phyloP scores from a whole-genome alignment of 495 filamentous ascomycete genomes.

The Chaetomidium leptoderma region DNA sequence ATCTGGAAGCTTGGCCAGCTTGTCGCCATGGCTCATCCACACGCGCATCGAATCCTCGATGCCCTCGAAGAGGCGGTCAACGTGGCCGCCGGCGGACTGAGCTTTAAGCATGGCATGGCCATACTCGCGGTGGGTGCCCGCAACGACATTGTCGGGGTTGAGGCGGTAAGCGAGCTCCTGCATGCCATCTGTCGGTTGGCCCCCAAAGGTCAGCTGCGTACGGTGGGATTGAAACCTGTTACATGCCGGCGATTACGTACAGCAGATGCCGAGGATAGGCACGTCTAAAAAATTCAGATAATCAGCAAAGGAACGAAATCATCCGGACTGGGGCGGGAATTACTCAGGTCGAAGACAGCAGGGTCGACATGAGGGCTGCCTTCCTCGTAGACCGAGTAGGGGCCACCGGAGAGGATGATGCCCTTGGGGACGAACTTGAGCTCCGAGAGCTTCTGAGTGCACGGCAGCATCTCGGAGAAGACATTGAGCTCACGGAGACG shows the following conservation, averaged over 20 bases:
- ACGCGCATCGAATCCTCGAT: slow-evolving; percentile 59
- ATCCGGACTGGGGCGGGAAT: slow-evolving; percentile 47
- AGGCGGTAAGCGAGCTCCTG: slow-evolving; percentile 76
- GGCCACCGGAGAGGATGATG: slow-evolving; percentile 70
- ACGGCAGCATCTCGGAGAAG: slow-evolving; percentile 89
- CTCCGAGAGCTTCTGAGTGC: slow-evolving; percentile 78
- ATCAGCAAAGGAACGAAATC: slow-evolving; percentile 1
- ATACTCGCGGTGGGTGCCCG: slow-evolving; percentile 57
- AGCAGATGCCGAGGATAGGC: slow-evolving; percentile 61
- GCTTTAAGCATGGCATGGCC: slow-evolving; percentile 28
- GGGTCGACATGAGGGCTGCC: slow-evolving; percentile 57
- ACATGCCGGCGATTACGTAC: slow-evolving; percentile 36
- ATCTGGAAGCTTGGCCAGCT: slow-evolving; percentile 66
- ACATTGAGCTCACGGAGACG: slow-evolving; percentile 56
- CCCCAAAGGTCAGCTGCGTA: slow-evolving; percentile 4
- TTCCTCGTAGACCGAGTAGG: slow-evolving; percentile 35
- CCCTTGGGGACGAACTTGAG: slow-evolving; percentile 79
- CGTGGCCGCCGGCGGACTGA: slow-evolving; percentile 44
- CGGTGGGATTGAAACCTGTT: background rate
- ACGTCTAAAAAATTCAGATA: slow-evolving; percentile 14
- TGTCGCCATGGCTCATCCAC: slow-evolving; percentile 89
- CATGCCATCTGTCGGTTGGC: slow-evolving; percentile 24
- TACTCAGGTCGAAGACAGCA: slow-evolving; percentile 67
- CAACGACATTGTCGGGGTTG: slow-evolving; percentile 62
- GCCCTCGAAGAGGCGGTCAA: slow-evolving; percentile 68